phyloP scores from a whole-genome alignment of 352 stramenopile genomes.

The Globisporangium spiculum region DNA sequence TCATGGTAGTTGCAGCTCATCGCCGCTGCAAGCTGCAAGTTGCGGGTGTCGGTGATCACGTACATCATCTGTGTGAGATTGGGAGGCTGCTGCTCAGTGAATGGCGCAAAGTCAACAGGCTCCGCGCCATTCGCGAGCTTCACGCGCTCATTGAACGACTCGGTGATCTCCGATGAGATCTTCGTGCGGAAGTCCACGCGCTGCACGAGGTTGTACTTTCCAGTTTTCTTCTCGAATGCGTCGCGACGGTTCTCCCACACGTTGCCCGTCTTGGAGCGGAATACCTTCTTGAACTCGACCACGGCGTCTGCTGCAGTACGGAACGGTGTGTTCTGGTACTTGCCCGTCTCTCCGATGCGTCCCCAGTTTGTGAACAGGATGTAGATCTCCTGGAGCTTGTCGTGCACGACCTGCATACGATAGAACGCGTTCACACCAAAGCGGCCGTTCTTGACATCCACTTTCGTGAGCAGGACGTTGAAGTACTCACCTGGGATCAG shows the following conservation, averaged over 20 bases:
- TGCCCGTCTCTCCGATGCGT: constrained; percentile 58
- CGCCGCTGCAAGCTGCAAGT: constrained; percentile 56
- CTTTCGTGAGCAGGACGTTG: constrained; percentile 62
- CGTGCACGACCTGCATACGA: constrained; percentile 56
- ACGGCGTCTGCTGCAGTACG: constrained; percentile 45
- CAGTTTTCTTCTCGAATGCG: constrained; percentile 51
- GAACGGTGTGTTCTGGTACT: constrained; percentile 77
- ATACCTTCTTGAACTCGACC: constrained; percentile 77
- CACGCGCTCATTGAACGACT: constrained; percentile 39
- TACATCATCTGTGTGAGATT: constrained; percentile 52
- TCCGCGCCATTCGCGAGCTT: constrained; percentile 26
- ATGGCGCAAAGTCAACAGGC: constrained; percentile 1
- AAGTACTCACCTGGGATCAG: constrained; percentile 37
- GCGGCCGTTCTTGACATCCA: constrained; percentile 65
- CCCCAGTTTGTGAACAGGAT: constrained; percentile 80
- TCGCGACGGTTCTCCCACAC: constrained; percentile 46
- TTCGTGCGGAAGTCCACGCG: constrained; percentile 49
- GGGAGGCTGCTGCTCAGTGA: constrained; percentile 4
- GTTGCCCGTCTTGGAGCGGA: constrained; percentile 67
- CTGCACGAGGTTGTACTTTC: constrained; percentile 75
- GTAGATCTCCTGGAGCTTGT: constrained; percentile 61
- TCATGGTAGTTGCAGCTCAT: constrained; percentile 43
- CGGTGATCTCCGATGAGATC: constrained; percentile 43
- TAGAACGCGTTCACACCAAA: constrained; percentile 79
- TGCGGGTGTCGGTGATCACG: constrained; percentile 64